Evolutionary conservation across 257 asterid genomes (phyloP).

Genomic region (Marsdenia floribunda): DNA sequence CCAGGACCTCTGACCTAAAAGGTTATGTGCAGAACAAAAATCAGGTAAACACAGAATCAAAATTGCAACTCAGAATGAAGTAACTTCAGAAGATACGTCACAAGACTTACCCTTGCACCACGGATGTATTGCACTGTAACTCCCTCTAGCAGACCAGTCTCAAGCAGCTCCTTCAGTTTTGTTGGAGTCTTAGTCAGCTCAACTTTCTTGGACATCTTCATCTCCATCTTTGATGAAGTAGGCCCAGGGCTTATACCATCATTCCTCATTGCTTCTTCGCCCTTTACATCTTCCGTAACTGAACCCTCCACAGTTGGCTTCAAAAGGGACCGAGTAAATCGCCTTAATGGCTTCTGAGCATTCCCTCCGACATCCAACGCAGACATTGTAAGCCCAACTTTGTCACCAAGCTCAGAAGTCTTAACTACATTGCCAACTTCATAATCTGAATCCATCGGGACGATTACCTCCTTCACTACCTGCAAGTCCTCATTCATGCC

Average conservation of each 20-base stretch:
- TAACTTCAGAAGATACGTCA: neutral
- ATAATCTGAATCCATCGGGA: neutral
- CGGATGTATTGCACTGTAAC: constrained; percentile 53
- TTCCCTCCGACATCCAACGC: constrained; percentile 19
- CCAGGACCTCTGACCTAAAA: constrained; percentile 41
- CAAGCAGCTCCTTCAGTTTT: constrained; percentile 73
- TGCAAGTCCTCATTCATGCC: neutral
- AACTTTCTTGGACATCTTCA: constrained; percentile 67
- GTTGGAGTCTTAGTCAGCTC: constrained; percentile 45
- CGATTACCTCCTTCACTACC: neutral
- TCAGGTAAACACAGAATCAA: constrained; percentile 11
- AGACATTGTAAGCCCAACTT: neutral
- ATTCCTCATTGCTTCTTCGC: constrained; percentile 21
- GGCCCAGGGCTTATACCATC: constrained; percentile 20
- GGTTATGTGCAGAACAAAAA: constrained; percentile 17
- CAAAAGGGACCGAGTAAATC: constrained; percentile 55
- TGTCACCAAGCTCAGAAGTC: neutral
- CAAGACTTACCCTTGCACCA: constrained; percentile 52
- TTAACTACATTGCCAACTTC: neutral
- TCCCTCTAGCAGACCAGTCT: constrained; percentile 84
- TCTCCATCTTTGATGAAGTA: constrained; percentile 45
- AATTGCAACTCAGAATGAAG: constrained; percentile 2
- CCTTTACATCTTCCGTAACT: constrained; percentile 12
- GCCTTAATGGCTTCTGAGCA: constrained; percentile 34
- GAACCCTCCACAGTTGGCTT: constrained; percentile 34